Evolutionary conservation across 2,329 filamentous ascomycete genomes (phyloP), one percentile per base, ranked within the genome.

Genomic region (Xylaria sp.): DNA sequence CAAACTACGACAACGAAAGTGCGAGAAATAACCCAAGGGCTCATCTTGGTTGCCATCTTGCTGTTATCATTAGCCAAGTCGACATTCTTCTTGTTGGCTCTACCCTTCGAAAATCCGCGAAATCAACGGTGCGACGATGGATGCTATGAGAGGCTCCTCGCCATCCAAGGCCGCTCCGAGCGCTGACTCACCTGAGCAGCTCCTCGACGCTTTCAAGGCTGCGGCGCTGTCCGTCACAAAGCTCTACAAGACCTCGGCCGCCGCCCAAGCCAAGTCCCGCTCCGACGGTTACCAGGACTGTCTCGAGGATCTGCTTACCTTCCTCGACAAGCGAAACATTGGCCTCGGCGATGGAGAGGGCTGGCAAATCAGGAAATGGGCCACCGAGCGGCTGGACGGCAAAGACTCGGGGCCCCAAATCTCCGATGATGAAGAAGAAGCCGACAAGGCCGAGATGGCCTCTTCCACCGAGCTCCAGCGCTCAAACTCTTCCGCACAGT

Each of bases 171-270:
- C 65, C 69, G 69, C 72, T 74, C 78, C 70, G n/a, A 75, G 71
- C 61, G 63, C 69, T 67, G 81, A 82, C 47, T 79, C 81, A 17
- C 83, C 85, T 17, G 87, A 89, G 73, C 84, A 88, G 73, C 87
- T 97, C 50, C 87, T 97, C 61, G 89, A 94, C 70, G 89, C 92
- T 61, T 99, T 99, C 84, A 95, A 93, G 77, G 88, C 91, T 15
- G 95, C 95, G 35, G 95, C 95, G 19, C 84, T 97, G 35, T 96
- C 93, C 5, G 94, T 98, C 58, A 98, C 95, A 50, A 97, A 96
- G 73, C 88, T 99, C 14, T 98, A 98, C 81, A 97, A 97, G 78
- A 94, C 89, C 40, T 94, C 94, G 2, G 90, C 92, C 12, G 83
- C 88, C 33, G 91, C 92, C 51, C 89, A 95, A 75, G 84, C 89